Evolutionary conservation across 2,329 filamentous ascomycete species (phyloP), one percentile per base, ranked within the genome.

Genomic region (Teratosphaeriaceae sp.): DNA sequence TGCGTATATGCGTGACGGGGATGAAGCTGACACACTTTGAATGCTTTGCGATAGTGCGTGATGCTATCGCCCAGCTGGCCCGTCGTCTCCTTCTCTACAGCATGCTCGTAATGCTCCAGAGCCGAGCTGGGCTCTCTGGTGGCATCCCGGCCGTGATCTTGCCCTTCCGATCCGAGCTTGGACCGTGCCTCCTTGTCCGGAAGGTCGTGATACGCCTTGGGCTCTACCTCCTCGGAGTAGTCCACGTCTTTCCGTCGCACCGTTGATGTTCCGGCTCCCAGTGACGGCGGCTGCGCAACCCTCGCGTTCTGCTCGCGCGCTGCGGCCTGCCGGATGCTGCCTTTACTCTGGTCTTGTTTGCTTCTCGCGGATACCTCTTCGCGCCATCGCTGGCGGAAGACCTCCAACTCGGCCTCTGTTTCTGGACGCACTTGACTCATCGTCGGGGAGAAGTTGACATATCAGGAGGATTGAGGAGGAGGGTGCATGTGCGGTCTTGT

Each of bases 11-110:
- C n/a, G 23, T 40, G 4, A 18, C 20, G 26, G 38, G 35, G 22
- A 22, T 36, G 27, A 29, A 27, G 37, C 16, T 16, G 38, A 58
- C 73, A 45, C 66, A 90, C 87, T 62, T 84, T 80, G 63, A 94
- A 97, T 1, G 92, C 92, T 63, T 84, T 88, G 36, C 92, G 80
- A 64, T 98, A 98, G 39, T 94, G 75, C 51, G 78, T 80, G 43
- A 98, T 64, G 60, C 90, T 97, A 50, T 97, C 90, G 4, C 89
- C 88, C 39, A 97, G 72, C 49, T 80, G 92, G 1, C 92, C 92
- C 55, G 85, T 79, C 0, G 75, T 78, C 66, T 98, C 92, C 64
- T 82, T 88, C 65, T 94, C 85, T 43, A 95, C 89, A 3, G 90
- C 92, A 60, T 79, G 80, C 62, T 97, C 92, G 57, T 92, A 97